phyloP scores from a whole-genome alignment of 139 green algal genomes.

The Haematococcus sp. region DNA sequence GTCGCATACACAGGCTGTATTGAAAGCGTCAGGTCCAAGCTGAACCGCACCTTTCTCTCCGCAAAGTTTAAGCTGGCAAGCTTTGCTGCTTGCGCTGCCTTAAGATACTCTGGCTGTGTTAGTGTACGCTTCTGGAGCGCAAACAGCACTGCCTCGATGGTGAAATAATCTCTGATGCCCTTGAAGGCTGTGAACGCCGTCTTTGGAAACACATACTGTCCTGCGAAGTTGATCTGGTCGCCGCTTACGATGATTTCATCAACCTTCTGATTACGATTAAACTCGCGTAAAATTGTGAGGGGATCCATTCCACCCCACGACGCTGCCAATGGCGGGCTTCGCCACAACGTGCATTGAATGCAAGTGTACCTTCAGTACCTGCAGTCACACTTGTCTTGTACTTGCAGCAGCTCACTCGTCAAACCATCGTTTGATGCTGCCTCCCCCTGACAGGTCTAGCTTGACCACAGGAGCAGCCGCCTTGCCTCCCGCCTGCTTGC shows the following conservation, averaged over 20 bases:
- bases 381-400: no score
- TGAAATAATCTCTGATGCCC: constrained; percentile 19
- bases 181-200: constrained; percentile 27
- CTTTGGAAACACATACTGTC: constrained; percentile 36
- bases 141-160: constrained; percentile 26
- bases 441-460: background rate
- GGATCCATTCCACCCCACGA: constrained; percentile 30
- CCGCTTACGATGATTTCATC: constrained; percentile 9
- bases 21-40: background rate
- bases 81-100: constrained; percentile 13
- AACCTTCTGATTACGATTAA: constrained; percentile 13
- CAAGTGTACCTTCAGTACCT: no score
- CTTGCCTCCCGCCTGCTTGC: background rate
- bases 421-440: constrained; percentile 52
- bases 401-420: constrained; percentile 22
- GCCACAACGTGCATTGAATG: no score
- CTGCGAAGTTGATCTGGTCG: constrained; percentile 31
- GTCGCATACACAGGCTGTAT: no score
- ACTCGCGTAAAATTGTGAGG: constrained; percentile 31
- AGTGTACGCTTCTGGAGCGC: constrained; percentile 24
- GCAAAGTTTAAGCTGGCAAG: background rate
- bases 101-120: constrained; percentile 31
- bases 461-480: background rate
- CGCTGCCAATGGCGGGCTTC: background rate
- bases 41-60: constrained; percentile 12